A percentile compares a stretch with the other conserved stretches of the same genome.
Evolutionary conservation across 208 protist genomes (phyloP).

Genomic region (Trypanosoma caninum): DNA sequence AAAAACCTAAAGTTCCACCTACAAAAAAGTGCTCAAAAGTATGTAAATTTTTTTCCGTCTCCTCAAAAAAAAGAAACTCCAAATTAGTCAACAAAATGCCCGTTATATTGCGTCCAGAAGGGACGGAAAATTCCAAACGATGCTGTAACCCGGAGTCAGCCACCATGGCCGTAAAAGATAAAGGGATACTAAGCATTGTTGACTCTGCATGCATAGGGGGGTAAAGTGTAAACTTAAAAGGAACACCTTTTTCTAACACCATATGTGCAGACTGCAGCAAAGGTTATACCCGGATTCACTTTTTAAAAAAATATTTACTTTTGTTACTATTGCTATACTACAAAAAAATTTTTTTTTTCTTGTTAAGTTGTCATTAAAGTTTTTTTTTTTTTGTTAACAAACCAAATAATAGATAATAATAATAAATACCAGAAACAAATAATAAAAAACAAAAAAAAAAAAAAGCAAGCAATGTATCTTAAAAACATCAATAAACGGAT

Average conservation of each 20-base stretch:
- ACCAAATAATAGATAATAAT: constrained; percentile 5
- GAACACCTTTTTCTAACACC: constrained; percentile 23
- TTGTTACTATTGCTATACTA: no score
- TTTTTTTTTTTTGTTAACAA: not conserved
- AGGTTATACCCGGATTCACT: not conserved
- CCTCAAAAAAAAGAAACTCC: constrained; percentile 17
- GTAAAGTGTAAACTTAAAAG: constrained; percentile 34
- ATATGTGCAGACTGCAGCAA: not conserved
- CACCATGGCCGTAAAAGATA: constrained; percentile 17
- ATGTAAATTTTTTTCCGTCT: constrained; percentile 4
- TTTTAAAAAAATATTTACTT: not conserved
- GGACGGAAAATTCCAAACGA: constrained; percentile 24
- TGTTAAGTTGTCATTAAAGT: no score
- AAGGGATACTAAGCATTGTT: constrained; percentile 8
- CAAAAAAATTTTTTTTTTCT: not conserved
- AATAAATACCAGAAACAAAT: constrained; percentile 9
- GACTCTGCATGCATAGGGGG: constrained; percentile 5
- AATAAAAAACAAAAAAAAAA: not conserved
- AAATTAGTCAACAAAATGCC: constrained; percentile 25
- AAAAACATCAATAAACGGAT: no score
- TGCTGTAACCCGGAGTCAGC: constrained; percentile 17
- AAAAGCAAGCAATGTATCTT: not conserved
- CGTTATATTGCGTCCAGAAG: constrained; percentile 8
- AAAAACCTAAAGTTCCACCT: constrained; percentile 2
- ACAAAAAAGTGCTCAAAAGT: not conserved